These are phyloP conservation scores for Funneliformis geosporum DNA, from an alignment of 192 early-diverging fungal genomes.

Conservation along the genomic window DNA sequence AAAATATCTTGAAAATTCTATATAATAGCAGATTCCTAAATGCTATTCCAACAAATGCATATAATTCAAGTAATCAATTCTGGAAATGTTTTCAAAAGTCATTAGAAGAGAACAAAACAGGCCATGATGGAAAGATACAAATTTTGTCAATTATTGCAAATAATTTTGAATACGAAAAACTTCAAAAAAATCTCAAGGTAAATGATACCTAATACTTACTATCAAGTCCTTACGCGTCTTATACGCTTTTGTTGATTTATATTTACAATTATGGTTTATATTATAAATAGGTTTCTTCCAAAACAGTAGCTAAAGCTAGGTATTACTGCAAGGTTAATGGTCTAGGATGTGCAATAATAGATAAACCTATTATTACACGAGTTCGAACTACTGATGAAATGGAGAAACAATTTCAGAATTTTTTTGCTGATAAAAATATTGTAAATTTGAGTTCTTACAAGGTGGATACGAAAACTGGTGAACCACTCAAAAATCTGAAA, in stretches of 20 bases:
- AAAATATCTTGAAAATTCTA: too few relatives aligned
- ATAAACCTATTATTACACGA: constrained; percentile 7
- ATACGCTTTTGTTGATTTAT: too few relatives aligned
- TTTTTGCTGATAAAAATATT: background rate
- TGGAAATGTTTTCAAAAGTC: too few relatives aligned
- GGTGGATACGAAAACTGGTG: background rate
- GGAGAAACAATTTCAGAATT: background rate
- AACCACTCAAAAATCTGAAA: background rate
- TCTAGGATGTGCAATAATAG: background rate
- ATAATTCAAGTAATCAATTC: too few relatives aligned
- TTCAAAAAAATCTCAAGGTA: too few relatives aligned
- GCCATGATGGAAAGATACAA: background rate
- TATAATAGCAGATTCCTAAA: too few relatives aligned
- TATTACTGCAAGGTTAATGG: background rate
- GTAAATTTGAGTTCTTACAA: background rate
- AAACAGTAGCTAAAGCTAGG: background rate
- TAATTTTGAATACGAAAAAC: background rate
- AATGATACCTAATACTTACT: too few relatives aligned
- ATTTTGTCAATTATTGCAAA: constrained; percentile 2
- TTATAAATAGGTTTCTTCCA: background rate
- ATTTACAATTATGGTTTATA: background rate
- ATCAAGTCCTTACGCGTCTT: too few relatives aligned
- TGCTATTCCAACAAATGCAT: too few relatives aligned
- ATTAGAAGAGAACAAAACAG: background rate
- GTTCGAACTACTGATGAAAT: background rate